Conservation (phyloP, 2,329 filamentous ascomycete species). For the Pleomassaria siparia region DNA sequence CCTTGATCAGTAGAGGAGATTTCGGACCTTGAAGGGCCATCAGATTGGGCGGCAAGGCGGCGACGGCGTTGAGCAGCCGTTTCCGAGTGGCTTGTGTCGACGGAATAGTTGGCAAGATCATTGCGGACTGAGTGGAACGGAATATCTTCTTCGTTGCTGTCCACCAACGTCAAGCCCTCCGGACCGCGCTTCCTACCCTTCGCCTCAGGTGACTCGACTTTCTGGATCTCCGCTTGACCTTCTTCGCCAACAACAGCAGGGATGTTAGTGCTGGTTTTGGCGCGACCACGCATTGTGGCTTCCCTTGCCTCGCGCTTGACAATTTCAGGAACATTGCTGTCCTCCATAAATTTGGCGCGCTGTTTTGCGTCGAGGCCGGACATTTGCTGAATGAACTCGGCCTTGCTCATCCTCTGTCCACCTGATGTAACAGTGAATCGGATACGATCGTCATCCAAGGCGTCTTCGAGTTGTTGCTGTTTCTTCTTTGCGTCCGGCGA, state of each 20-base stretch:
- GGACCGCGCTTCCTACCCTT: slow-evolving; percentile 33
- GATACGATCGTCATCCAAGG: slow-evolving; percentile 69
- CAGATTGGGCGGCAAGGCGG: slow-evolving; percentile 33
- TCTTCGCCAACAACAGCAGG: slow-evolving; percentile 37
- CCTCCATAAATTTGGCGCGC: slow-evolving; percentile 53
- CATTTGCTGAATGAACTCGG: slow-evolving; percentile 76
- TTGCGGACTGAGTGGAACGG: slow-evolving; percentile 51
- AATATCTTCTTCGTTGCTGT: slow-evolving; percentile 49
- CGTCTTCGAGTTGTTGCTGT: slow-evolving; percentile 37
- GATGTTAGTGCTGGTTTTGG: slow-evolving; percentile 31
- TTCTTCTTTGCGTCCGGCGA: slow-evolving; percentile 23
- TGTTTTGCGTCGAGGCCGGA: slow-evolving; percentile 70
- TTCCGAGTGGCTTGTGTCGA: slow-evolving; percentile 23
- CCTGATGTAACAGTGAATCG: slow-evolving; percentile 75
- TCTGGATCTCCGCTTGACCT: slow-evolving; percentile 36
- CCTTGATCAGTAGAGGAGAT: slow-evolving; percentile 29
- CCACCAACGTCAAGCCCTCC: slow-evolving; percentile 47
- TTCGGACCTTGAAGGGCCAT: not conserved
- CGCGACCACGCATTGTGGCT: slow-evolving; percentile 22
- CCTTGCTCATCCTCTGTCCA: slow-evolving; percentile 76
- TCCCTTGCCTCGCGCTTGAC: slow-evolving; percentile 50
- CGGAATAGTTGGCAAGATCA: slow-evolving; percentile 31
- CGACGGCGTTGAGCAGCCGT: slow-evolving; percentile 49
- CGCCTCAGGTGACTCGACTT: slow-evolving; percentile 31
- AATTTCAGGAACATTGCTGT: slow-evolving; percentile 49